A percentile compares a stretch with the other conserved stretches of the same genome.
Evolutionary conservation across 805 yeast genomes (phyloP).

Genomic region (Monosporozyma aerobia): DNA sequence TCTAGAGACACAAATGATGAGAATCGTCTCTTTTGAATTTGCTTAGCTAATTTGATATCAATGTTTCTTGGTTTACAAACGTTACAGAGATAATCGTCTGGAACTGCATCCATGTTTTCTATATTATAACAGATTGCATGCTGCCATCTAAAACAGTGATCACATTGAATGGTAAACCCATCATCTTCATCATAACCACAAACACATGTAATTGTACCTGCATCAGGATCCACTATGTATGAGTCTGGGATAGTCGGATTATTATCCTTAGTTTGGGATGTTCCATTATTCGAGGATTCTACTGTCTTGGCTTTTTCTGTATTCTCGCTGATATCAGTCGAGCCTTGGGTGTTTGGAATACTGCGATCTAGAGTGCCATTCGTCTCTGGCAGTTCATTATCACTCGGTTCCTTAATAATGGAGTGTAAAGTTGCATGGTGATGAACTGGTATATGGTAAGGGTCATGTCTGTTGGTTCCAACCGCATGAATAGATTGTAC

Average conservation of each 20-base stretch:
- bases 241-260: conserved; percentile 30
- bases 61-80: conserved; percentile 52
- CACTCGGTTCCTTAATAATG: neutral
- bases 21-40: conserved; percentile 26
- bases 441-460: neutral
- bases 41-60: conserved; percentile 37
- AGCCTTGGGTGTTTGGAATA: neutral
- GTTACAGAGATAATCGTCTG: conserved; percentile 75
- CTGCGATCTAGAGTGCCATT: neutral
- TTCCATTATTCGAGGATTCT: neutral
- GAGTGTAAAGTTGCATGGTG: neutral
- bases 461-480: too few relatives aligned
- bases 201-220: conserved; percentile 82
- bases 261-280: neutral
- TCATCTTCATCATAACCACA: conserved; percentile 85
- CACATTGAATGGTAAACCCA: conserved; percentile 93
- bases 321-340: neutral
- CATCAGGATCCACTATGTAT: conserved; percentile 67
- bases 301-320: neutral
- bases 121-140: conserved; percentile 88
- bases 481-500: neutral
- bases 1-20: neutral
- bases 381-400: neutral
- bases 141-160: conserved; percentile 87
- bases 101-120: conserved; percentile 59